Evolutionary conservation across 2,329 filamentous ascomycete genomes (phyloP), one percentile per base, ranked within the genome.

Genomic region (Apiospora malaysiana): DNA sequence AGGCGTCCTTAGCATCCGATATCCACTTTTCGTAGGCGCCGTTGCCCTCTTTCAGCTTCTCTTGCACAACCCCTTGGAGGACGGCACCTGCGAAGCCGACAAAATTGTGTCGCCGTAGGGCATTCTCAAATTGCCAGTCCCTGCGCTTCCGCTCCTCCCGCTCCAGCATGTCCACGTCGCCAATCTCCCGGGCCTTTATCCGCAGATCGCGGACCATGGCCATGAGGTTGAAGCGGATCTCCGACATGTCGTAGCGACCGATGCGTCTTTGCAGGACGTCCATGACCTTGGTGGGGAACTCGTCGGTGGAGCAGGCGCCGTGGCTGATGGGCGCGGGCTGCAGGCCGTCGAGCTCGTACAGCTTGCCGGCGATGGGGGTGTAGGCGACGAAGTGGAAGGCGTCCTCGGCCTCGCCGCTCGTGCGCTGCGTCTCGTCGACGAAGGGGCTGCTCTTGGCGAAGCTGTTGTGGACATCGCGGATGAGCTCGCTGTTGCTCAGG

Each of bases 351-450:
- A 99, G 88, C 84, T 99, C 96, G 86, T 98, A 99, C 70, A 99
- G 87, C 5, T 85, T 90, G 74, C 91, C 92, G 79, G 92, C 89
- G 75, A 97, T 87, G 69, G 91, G 89, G 10, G 94, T 95, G 83
- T 99, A 99, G 43, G 95, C 96, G 77, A 99, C 94, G 82, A 99
- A 99, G 84, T 99, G 96, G 84, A 97, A 99, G 40, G 95, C 93
- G 79, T 98, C 96, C 77, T 97, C 94, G 70, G 93, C 87, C 73
- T 91, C 90, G n/a, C 90, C 89, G 69, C 88, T 88, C 14, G 90
- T 85, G 14, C 91, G 89, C 75, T 92, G 89, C 73, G 94, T 97
- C 87, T 99, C 96, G 81, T 97, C 94, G 69, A 93, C 91, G 79
- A 99, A 99, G 2, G 96, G 96, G 71, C 92, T 97, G 72, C 92